Conservation (phyloP, 805 yeast genomes). For the Zygosaccharomyces lentus region DNA sequence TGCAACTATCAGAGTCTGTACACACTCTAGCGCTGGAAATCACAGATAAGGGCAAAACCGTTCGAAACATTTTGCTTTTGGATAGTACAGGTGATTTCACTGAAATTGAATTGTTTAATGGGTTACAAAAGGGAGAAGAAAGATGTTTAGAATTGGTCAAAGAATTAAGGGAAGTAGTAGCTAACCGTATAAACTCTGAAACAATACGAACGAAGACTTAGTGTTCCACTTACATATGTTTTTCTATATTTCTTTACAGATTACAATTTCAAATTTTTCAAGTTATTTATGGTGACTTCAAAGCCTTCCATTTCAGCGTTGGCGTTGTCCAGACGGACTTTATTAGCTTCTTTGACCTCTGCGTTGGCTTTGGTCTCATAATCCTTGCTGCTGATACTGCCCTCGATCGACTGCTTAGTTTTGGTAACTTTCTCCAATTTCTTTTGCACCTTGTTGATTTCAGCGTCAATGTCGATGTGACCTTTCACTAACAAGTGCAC, state of each 20-base stretch:
- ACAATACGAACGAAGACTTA: slow-evolving; percentile 13
- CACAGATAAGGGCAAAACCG: slow-evolving; percentile 43
- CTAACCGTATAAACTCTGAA: slow-evolving; percentile 37
- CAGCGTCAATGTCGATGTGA: slow-evolving; percentile 86
- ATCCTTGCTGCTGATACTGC: slow-evolving; percentile 66
- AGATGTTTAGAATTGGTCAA: slow-evolving; percentile 44
- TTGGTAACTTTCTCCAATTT: slow-evolving; percentile 66
- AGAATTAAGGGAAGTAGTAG: slow-evolving; percentile 45
- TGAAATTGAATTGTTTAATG: slow-evolving; percentile 48
- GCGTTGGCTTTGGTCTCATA: slow-evolving; percentile 81
- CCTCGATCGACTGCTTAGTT: slow-evolving; percentile 58
- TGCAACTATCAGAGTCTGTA: slow-evolving; percentile 47
- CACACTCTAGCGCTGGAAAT: slow-evolving; percentile 61
- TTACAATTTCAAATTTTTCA: slow-evolving; percentile 62
- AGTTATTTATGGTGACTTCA: slow-evolving; percentile 76
- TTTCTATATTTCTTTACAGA: background rate
- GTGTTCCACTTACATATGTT: background rate
- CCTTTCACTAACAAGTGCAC: slow-evolving; percentile 94
- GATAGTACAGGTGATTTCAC: slow-evolving; percentile 73
- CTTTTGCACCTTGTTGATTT: slow-evolving; percentile 75
- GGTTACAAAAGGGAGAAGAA: slow-evolving; percentile 49
- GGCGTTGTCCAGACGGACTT: slow-evolving; percentile 60
- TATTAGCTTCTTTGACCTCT: slow-evolving; percentile 75
- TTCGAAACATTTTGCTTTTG: slow-evolving; percentile 54
- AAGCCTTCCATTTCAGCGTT: slow-evolving; percentile 87